Conservation (phyloP, 768 basidiomycete species). For the Russula lepida region DNA sequence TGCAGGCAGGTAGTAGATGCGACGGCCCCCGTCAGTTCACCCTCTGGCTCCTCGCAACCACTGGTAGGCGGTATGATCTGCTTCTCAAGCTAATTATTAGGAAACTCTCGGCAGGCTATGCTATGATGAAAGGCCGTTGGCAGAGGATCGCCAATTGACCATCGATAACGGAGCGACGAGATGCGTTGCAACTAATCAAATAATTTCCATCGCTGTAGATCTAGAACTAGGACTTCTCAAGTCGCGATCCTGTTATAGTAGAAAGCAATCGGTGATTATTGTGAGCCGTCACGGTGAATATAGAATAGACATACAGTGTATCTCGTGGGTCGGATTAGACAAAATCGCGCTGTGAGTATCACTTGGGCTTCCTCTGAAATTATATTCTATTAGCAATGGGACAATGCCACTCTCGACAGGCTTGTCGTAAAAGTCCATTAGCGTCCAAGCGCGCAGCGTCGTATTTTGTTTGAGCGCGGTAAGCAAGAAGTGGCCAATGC, state of each 20-base stretch:
- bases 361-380: conserved; percentile 42
- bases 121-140: conserved; percentile 4
- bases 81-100: neutral
- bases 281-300: neutral
- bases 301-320: neutral
- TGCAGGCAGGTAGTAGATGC: conserved; percentile 3
- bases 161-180: neutral
- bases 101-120: neutral
- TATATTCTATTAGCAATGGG: conserved; percentile 68
- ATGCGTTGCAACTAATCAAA: neutral
- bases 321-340: neutral
- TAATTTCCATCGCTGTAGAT: neutral
- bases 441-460: conserved; percentile 61
- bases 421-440: conserved; percentile 66
- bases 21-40: neutral
- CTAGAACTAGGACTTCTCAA: neutral
- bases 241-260: neutral
- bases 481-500: conserved; percentile 66
- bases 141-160: neutral
- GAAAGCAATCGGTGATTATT: neutral
- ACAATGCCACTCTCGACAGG: conserved; percentile 46
- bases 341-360: neutral
- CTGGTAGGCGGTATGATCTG: neutral
- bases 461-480: conserved; percentile 33
- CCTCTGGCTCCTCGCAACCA: neutral